Conservation (phyloP, 768 basidiomycete genomes). For the Mycena venus region DNA sequence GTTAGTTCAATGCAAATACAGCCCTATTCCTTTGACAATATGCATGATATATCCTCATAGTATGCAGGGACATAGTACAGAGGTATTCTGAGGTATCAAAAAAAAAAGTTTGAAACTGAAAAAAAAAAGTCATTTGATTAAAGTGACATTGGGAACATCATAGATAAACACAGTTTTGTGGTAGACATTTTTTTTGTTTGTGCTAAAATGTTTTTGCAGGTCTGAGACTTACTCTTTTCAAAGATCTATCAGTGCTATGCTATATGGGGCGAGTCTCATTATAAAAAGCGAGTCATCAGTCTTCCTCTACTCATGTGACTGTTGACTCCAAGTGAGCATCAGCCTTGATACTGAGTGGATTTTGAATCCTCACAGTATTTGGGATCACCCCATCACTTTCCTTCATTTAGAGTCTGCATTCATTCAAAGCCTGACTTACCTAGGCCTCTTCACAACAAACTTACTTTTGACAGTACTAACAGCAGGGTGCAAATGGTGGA, state of each 20-base stretch:
- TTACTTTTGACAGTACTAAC: not conserved
- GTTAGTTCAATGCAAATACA: too few relatives aligned
- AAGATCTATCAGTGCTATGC: slow-evolving; percentile 18
- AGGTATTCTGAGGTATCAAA: too few relatives aligned
- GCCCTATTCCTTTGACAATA: too few relatives aligned
- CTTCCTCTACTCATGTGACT: not conserved
- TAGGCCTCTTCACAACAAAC: not conserved
- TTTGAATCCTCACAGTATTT: not conserved
- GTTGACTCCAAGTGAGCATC: not conserved
- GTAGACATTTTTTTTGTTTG: not conserved
- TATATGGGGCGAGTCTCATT: not conserved
- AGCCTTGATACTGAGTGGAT: not conserved
- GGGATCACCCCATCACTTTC: not conserved
- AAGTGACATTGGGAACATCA: too few relatives aligned
- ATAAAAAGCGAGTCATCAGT: not conserved
- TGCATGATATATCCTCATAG: too few relatives aligned
- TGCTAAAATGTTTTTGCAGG: not conserved
- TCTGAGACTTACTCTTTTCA: not conserved
- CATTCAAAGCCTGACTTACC: not conserved
- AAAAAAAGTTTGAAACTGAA: too few relatives aligned
- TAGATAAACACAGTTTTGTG: not conserved
- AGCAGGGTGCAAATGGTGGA: slow-evolving; percentile 11
- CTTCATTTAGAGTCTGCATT: not conserved
- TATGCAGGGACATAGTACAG: too few relatives aligned
- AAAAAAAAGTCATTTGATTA: too few relatives aligned